Evolutionary conservation across 2,329 filamentous ascomycete species (phyloP).

Genomic region (Beauveria pseudobassiana): DNA sequence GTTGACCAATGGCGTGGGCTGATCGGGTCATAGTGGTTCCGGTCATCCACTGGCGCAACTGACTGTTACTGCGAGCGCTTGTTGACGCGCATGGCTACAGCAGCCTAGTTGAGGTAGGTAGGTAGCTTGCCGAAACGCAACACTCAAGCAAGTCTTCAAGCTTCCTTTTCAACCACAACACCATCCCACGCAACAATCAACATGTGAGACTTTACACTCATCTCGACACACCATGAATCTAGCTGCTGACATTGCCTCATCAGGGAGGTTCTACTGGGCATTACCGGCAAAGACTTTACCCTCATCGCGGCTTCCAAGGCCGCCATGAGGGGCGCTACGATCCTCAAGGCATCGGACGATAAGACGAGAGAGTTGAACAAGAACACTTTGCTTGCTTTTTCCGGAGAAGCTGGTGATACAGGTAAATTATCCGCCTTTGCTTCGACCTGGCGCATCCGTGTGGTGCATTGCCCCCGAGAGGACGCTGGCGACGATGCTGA

Average conservation of each 20-base stretch:
- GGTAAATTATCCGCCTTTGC: constrained; percentile 44
- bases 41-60: constrained; percentile 9
- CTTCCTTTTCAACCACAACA: constrained; percentile 11
- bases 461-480: neutral
- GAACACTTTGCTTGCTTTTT: constrained; percentile 90
- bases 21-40: constrained; percentile 25
- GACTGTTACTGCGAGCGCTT: neutral
- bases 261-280: constrained; percentile 96
- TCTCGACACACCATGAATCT: neutral
- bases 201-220: neutral
- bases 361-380: constrained; percentile 92
- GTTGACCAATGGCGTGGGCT: constrained; percentile 19
- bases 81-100: constrained; percentile 16
- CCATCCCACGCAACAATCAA: constrained; percentile 5
- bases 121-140: constrained; percentile 7
- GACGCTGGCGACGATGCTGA: neutral
- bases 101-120: constrained; percentile 14
- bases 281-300: constrained; percentile 98
- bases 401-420: constrained; percentile 93
- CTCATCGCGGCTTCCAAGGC: constrained; percentile 96
- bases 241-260: neutral
- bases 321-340: constrained; percentile 92
- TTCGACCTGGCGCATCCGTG: neutral
- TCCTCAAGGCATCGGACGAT: constrained; percentile 92
- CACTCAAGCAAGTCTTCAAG: constrained; percentile 11